Conservation (phyloP, 1,284 basidiomycete genomes). For the Marasmius tenuissimus region DNA sequence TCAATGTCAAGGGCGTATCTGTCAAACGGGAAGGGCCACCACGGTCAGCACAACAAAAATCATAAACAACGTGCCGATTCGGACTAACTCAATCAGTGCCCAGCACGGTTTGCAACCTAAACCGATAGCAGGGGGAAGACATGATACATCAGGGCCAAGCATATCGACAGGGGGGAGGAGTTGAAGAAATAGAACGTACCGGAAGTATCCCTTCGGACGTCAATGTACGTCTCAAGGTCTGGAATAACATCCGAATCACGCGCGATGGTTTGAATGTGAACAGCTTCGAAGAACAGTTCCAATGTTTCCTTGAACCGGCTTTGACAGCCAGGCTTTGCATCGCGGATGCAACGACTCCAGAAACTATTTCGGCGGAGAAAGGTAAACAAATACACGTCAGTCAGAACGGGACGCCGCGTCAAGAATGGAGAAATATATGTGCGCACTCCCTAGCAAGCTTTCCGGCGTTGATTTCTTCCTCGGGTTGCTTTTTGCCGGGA, state of each 20-base stretch:
- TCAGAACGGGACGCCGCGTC: neutral
- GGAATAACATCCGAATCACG: constrained; percentile 48
- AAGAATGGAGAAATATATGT: neutral
- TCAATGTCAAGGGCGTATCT: constrained; percentile 50
- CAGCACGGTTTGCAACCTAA: constrained; percentile 59
- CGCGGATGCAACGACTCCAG: constrained; percentile 49
- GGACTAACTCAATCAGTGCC: constrained; percentile 48
- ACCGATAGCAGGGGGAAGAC: constrained; percentile 1
- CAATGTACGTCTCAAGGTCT: constrained; percentile 60
- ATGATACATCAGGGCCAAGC: neutral
- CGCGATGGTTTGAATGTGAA: constrained; percentile 51
- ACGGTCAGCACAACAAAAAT: neutral
- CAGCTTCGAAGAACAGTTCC: constrained; percentile 53
- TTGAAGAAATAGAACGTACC: constrained; percentile 24
- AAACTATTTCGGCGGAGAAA: constrained; percentile 36
- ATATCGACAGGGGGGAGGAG: constrained; percentile 6
- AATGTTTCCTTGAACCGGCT: constrained; percentile 57
- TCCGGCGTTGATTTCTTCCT: constrained; percentile 44
- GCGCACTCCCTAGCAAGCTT: constrained; percentile 57
- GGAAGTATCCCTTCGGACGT: constrained; percentile 55
- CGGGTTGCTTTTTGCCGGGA: constrained; percentile 32
- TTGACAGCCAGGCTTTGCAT: constrained; percentile 49
- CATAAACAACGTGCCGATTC: neutral
- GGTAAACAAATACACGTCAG: neutral
- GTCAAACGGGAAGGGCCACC: neutral